Conservation (phyloP, 176 grass and related monocot genomes). For the Rhynchospora tenuis region DNA sequence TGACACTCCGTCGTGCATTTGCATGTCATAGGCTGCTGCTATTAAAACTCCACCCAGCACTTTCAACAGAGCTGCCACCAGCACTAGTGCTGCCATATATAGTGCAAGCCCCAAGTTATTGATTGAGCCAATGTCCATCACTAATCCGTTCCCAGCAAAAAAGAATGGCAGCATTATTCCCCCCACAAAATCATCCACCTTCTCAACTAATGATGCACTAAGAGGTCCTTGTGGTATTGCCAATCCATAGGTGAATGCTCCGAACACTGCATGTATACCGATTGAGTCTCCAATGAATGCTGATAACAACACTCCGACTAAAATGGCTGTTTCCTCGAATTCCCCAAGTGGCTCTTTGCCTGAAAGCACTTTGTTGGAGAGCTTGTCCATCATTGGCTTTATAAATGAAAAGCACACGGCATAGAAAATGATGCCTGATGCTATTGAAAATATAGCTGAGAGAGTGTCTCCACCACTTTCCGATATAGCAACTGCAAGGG, state of each 20-base stretch:
- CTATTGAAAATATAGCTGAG: slow-evolving; percentile 31
- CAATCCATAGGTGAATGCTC: slow-evolving; percentile 67
- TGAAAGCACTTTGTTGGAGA: slow-evolving; percentile 10
- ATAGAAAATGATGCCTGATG: slow-evolving; percentile 32
- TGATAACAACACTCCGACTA: slow-evolving; percentile 56
- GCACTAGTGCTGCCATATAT: slow-evolving; percentile 16
- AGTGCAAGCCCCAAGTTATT: neutral
- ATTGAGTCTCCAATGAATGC: slow-evolving; percentile 45
- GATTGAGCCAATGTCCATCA: slow-evolving; percentile 27
- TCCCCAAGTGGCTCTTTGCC: slow-evolving; percentile 38
- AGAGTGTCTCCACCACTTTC: slow-evolving; percentile 13
- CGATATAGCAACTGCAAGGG: slow-evolving; percentile 32
- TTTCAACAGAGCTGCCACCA: slow-evolving; percentile 33
- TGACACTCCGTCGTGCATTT: slow-evolving; percentile 49
- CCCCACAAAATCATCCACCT: slow-evolving; percentile 54
- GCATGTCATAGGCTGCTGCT: slow-evolving; percentile 43
- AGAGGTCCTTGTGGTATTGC: slow-evolving; percentile 58
- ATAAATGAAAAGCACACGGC: slow-evolving; percentile 21
- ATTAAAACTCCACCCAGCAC: slow-evolving; percentile 29
- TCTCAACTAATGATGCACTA: slow-evolving; percentile 54
- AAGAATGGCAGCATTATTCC: slow-evolving; percentile 53
- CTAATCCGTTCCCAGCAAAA: slow-evolving; percentile 60
- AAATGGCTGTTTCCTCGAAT: slow-evolving; percentile 33
- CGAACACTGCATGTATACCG: slow-evolving; percentile 63
- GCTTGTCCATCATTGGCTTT: slow-evolving; percentile 29